phyloP scores from a whole-genome alignment of 164 flowering plant genomes.

The Magnolia kwangsiensis region DNA sequence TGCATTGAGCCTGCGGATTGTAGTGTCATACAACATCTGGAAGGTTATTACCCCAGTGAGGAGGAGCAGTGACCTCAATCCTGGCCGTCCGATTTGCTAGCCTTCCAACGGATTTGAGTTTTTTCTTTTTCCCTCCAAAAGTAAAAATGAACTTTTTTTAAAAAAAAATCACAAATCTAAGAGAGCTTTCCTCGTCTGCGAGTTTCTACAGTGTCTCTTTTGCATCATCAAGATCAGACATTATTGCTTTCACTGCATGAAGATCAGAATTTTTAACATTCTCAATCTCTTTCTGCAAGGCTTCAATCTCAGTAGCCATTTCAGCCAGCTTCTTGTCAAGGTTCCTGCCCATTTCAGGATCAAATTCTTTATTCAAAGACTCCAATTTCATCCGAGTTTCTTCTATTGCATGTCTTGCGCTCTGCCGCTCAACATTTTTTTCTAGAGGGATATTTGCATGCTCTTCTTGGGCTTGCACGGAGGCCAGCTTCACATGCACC shows the following conservation, averaged over 20 bases:
- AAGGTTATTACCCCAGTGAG: too few relatives aligned
- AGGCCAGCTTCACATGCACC: slow-evolving; percentile 63
- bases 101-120: too few relatives aligned
- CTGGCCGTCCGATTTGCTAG: too few relatives aligned
- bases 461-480: slow-evolving; percentile 55
- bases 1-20: too few relatives aligned
- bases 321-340: slow-evolving; percentile 55
- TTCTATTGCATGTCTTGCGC: slow-evolving; percentile 49
- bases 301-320: slow-evolving; percentile 45
- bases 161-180: too few relatives aligned
- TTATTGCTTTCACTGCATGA: slow-evolving; percentile 55
- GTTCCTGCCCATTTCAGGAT: slow-evolving; percentile 30
- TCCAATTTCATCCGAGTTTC: slow-evolving; percentile 52
- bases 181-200: slow-evolving; percentile 66
- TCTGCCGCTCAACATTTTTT: slow-evolving; percentile 55
- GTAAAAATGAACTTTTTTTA: too few relatives aligned
- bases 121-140: too few relatives aligned
- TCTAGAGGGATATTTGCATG: slow-evolving; percentile 52
- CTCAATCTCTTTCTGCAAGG: slow-evolving; percentile 52
- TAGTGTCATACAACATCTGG: too few relatives aligned
- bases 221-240: slow-evolving; percentile 73
- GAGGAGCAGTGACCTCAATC: too few relatives aligned
- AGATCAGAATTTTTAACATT: slow-evolving; percentile 59
- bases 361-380: too few relatives aligned
- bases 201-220: slow-evolving; percentile 70